Evolutionary conservation across 345 rosid genomes (phyloP).

Genomic region (Dipteronia sinensis): DNA sequence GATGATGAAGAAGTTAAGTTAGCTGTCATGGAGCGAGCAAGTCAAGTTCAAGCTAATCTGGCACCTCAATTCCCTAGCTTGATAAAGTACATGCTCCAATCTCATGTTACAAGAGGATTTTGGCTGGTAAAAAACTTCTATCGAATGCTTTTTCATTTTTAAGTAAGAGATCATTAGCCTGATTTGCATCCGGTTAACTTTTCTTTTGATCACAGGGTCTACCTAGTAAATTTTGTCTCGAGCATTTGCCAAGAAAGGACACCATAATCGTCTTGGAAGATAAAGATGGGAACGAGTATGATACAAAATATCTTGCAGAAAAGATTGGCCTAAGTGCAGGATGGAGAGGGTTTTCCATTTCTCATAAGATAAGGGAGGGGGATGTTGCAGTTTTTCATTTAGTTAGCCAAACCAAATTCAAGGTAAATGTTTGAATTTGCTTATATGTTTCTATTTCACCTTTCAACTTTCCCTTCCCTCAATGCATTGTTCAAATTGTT

Average conservation of each 20-base stretch:
- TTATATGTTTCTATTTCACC: neutral
- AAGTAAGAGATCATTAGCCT: neutral
- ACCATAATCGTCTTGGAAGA: slow-evolving; percentile 49
- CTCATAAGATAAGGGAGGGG: slow-evolving; percentile 53
- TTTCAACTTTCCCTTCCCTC: neutral
- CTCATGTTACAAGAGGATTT: slow-evolving; percentile 61
- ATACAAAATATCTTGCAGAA: slow-evolving; percentile 45
- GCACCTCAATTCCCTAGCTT: slow-evolving; percentile 53
- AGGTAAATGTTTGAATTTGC: slow-evolving; percentile 35
- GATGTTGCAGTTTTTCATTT: slow-evolving; percentile 69
- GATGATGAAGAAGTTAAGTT: slow-evolving; percentile 27
- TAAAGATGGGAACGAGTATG: slow-evolving; percentile 42
- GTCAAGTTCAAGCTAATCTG: slow-evolving; percentile 52
- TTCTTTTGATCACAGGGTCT: slow-evolving; percentile 34
- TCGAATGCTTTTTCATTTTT: neutral
- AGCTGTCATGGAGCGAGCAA: slow-evolving; percentile 46
- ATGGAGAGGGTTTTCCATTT: slow-evolving; percentile 63
- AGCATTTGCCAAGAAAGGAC: slow-evolving; percentile 41
- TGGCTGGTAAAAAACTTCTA: slow-evolving; percentile 51
- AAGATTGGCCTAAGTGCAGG: slow-evolving; percentile 70
- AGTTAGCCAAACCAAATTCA: slow-evolving; percentile 46
- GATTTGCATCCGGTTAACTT: slow-evolving; percentile 11
- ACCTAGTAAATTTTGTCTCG: slow-evolving; percentile 34
- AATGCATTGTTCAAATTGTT: neutral
- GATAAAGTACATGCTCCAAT: slow-evolving; percentile 57